These are phyloP conservation scores for Fagopyrum homotropicum DNA, from an alignment of 148 eudicot genomes.

Conservation along the genomic window DNA sequence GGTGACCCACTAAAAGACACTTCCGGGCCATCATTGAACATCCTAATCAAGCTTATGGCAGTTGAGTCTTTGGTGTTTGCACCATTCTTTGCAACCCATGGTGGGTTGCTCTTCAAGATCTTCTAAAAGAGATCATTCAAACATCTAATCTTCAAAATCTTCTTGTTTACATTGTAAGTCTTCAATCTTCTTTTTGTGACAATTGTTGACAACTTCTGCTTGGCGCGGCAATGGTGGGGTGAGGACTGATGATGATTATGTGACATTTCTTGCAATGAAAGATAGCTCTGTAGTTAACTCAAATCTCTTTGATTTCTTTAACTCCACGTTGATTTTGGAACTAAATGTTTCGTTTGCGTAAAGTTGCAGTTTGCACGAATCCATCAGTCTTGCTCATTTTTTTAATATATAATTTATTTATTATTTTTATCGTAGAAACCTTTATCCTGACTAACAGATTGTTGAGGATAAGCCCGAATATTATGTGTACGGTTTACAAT, in stretches of 20 bases:
- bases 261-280: neutral
- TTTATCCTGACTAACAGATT: no score
- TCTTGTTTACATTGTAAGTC: neutral
- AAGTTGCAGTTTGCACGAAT: neutral
- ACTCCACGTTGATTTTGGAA: neutral
- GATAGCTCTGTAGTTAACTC: slow-evolving; percentile 4
- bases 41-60: slow-evolving; percentile 93
- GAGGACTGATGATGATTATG: slow-evolving; percentile 3
- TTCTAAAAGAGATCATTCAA: slow-evolving; percentile 18
- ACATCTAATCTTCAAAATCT: neutral
- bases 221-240: neutral
- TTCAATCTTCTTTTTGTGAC: neutral
- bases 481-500: no score
- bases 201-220: neutral
- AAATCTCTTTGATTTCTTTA: neutral
- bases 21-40: slow-evolving; percentile 89
- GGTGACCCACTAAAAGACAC: slow-evolving; percentile 98
- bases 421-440: no score
- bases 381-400: no score
- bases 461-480: no score
- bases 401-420: no score
- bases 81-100: slow-evolving; percentile 91
- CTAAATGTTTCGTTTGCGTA: neutral
- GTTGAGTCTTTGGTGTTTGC: slow-evolving; percentile 93
- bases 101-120: slow-evolving; percentile 84